These are phyloP conservation scores for Elongisporangium anandrum DNA, from an alignment of 352 stramenopile species.

Conservation along the genomic window DNA sequence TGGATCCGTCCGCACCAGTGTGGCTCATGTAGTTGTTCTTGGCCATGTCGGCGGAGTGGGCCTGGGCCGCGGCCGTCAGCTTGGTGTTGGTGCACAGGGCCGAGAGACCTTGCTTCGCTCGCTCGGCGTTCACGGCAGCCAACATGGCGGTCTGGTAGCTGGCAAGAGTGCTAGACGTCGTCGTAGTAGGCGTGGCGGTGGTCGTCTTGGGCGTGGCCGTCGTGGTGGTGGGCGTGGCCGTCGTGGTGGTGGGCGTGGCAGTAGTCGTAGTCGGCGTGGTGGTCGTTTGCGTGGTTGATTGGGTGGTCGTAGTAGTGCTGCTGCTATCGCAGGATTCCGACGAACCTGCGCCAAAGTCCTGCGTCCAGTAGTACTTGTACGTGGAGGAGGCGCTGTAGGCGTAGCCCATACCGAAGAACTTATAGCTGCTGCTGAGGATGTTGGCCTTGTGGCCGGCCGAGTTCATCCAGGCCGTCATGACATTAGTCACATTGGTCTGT, in stretches of 20 bases:
- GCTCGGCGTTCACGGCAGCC: constrained; percentile 41
- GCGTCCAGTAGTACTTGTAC: constrained; percentile 58
- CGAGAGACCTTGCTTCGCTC: constrained; percentile 20
- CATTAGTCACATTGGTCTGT: constrained; percentile 26
- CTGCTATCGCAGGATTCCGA: constrained; percentile 25
- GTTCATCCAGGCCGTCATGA: constrained; percentile 54
- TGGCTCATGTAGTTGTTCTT: constrained; percentile 38
- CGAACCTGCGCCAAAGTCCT: constrained; percentile 36
- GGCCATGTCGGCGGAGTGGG: constrained; percentile 40
- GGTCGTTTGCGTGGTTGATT: constrained; percentile 1
- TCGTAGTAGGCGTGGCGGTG: background rate
- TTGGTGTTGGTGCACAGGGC: constrained; percentile 42
- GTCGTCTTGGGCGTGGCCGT: background rate
- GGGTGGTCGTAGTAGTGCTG: background rate
- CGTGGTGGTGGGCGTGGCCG: background rate
- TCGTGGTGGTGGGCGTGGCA: background rate
- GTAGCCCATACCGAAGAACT: constrained; percentile 31
- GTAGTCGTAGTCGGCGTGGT: background rate
- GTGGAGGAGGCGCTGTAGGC: constrained; percentile 19
- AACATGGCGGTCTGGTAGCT: constrained; percentile 21
- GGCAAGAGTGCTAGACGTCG: background rate
- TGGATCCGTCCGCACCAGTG: constrained; percentile 36
- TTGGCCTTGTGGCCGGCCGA: constrained; percentile 44
- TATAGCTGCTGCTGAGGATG: constrained; percentile 32
- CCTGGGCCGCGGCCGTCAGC: constrained; percentile 19